A percentile compares a stretch with the other conserved stretches of the same genome.
Evolutionary conservation across 2,329 filamentous ascomycete species (phyloP).

Genomic region (Akanthomyces uredinophilus): DNA sequence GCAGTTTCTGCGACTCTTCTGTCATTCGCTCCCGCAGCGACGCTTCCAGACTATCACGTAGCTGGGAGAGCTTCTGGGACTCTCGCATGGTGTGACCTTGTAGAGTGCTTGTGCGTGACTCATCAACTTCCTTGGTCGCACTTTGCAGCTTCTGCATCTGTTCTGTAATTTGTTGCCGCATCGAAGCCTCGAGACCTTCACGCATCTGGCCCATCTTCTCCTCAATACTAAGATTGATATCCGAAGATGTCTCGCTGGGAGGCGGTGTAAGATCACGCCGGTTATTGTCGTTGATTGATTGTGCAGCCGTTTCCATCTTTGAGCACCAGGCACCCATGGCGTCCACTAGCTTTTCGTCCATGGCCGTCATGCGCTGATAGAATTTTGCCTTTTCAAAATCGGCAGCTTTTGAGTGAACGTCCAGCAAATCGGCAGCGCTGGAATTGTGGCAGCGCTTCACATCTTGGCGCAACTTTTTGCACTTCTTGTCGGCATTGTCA

Average conservation of each 20-base stretch:
- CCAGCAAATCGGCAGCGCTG: neutral
- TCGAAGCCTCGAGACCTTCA: neutral
- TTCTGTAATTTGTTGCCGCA: neutral
- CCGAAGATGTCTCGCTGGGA: conserved; percentile 3
- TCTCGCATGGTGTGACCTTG: neutral
- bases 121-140: neutral
- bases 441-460: neutral
- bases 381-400: neutral
- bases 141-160: neutral
- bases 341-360: neutral
- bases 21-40: neutral
- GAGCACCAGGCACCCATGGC: neutral
- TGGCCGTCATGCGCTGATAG: neutral
- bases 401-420: neutral
- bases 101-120: neutral
- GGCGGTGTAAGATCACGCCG: neutral
- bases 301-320: neutral
- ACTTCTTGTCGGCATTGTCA: conserved; percentile 4
- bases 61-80: neutral
- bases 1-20: neutral
- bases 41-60: neutral
- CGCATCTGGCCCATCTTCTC: neutral
- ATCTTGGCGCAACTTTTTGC: neutral
- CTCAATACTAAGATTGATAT: neutral
- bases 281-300: neutral